Conservation (phyloP, 441 rosid species). For the Dalechampia spathulata region DNA sequence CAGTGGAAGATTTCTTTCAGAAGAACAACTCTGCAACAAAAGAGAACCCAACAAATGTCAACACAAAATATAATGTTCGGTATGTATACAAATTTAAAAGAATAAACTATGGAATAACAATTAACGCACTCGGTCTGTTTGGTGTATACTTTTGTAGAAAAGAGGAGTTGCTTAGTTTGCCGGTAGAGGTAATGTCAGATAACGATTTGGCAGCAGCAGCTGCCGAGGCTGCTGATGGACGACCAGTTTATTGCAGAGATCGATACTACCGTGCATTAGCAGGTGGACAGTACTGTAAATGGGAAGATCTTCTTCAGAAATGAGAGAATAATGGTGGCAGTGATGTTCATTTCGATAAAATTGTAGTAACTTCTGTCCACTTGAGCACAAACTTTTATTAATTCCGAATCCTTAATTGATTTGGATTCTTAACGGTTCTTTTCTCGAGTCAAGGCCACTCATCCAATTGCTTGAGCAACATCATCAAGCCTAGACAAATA, state of each 20-base stretch:
- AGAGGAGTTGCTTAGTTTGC: constrained; percentile 68
- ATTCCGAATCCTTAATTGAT: too few relatives aligned
- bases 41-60: constrained; percentile 34
- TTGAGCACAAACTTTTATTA: not conserved
- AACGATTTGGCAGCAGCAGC: constrained; percentile 90
- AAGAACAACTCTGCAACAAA: constrained; percentile 24
- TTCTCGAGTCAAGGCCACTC: too few relatives aligned
- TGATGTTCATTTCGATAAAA: constrained; percentile 10
- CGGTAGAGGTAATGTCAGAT: constrained; percentile 55
- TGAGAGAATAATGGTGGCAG: constrained; percentile 6
- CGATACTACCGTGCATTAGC: constrained; percentile 45
- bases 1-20: constrained; percentile 63
- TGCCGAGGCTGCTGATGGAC: constrained; percentile 92
- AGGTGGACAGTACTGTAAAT: constrained; percentile 56
- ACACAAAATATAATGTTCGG: constrained; percentile 59
- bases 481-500: constrained; percentile 1
- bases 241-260: constrained; percentile 89
- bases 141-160: constrained; percentile 50
- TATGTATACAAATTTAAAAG: constrained; percentile 25
- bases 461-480: too few relatives aligned
- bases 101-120: too few relatives aligned
- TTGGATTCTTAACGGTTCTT: too few relatives aligned
- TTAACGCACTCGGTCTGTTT: too few relatives aligned
- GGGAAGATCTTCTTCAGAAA: constrained; percentile 66
- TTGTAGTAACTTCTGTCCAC: not conserved